Base-by-base conservation (phyloP, 768 basidiomycete species). In the Boletus pseudopeckii region DNA sequence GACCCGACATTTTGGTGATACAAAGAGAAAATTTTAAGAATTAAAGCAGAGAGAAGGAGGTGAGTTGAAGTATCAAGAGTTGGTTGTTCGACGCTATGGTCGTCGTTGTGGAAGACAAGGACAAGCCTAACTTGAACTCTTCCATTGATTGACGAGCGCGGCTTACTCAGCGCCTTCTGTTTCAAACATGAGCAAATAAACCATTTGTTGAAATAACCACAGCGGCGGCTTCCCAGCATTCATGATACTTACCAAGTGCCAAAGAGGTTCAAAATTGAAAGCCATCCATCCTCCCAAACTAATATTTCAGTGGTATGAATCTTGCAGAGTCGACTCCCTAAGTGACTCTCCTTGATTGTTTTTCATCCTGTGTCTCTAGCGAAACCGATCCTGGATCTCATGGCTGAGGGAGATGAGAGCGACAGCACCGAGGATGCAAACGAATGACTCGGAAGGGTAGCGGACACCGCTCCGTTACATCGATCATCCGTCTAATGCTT, bases 1-100 rank as follows among this genome's bases (percentile, higher is more conserved):
- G 70, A 40, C 71, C 67, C 7, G 77, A 70, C 77, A 78, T 78
- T 56, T 55, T 59, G 30, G 11, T 2, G 17, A 7, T 52, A 56
- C 53, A 63, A 20, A 47, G 18, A 43, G 9, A 9, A 17, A 46
- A 33, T 6, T 34, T 22, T 32, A 47, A 6, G 17, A 36, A 24
- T 28, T 18, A 30, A 18, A 30, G 24, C 0, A 11, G 39, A 18
- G 30, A 20, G 28, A 24, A 28, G 14, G 13, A 3, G 20, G 15
- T 13, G 5, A 2, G 3, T 17, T 9, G 34, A 32, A 33, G 18
- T 24, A 37, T 37, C 0, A n/a, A 9, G 40, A 20, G n/a, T 30
- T 38, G 44, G 50, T 37, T 18, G 50, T 50, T 45, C 41, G 60
- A 52, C 55, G 54, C 18, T 22, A 45, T 36, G 37, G 52, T 50